Base-by-base conservation (phyloP, 352 stramenopile genomes). In the Thalassiosira hispida region DNA sequence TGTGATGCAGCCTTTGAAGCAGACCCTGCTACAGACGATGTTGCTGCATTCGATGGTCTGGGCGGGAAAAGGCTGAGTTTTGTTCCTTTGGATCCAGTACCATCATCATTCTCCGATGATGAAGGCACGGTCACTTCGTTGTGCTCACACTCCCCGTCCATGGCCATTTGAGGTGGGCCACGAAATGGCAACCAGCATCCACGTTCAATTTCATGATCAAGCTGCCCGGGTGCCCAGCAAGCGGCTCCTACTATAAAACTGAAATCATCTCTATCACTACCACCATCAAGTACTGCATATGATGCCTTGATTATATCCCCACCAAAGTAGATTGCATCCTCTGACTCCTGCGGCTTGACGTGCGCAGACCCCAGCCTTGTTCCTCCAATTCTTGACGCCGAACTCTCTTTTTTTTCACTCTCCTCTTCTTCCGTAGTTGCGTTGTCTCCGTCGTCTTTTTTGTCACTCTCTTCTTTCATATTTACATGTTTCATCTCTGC, bases 151-250 rank as follows among this genome's bases (percentile, higher is more conserved):
- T 83, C 80, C 44, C 84, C 81, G n/a, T 73, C 80, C 38, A 87
- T 72, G 16, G 82, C 82, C 49, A 91, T 89, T 27, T 87, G 71
- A 2, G 84, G 64, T n/a, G 84, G 81, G 22, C 69, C 88, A 46
- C 65, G 59, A 68, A 80, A 87, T 16, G 81, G 86, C 29, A 92
- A 73, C 88, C 88, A 93, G 71, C 74, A 92, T 18, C 88, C 88
- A 56, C 79, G 63, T 69, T 86, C 79, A 11, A 93, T 85, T 80
- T 93, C 88, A 56, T 65, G 79, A 46, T 87, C 72, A 14, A 93
- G 73, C 63, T 93, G 88, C 7, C 86, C 81, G 3, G 73, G 66
- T 16, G 61, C 52, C 88, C 88, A 93, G 44, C 77, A 87, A 4
- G 69, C 85, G 27, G 85, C 84, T 25, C 88, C 88, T 42, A 91